Evolutionary conservation across 2,329 filamentous ascomycete species (phyloP).

Genomic region (Colletotrichum viniferum): DNA sequence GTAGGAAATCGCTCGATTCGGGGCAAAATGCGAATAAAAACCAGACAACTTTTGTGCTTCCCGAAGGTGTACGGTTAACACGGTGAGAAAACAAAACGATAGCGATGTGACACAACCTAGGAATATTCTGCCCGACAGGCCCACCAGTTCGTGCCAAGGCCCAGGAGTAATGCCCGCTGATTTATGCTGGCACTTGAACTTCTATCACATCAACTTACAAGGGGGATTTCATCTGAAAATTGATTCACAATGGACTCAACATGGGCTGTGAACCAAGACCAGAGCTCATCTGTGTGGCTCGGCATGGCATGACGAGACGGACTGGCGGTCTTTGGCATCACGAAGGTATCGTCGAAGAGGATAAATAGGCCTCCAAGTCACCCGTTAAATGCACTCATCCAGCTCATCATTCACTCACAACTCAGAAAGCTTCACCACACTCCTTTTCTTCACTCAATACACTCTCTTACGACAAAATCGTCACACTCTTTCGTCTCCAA

Average conservation of each 20-base stretch:
- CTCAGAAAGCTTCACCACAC: not conserved
- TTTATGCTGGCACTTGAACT: not conserved
- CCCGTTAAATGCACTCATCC: not conserved
- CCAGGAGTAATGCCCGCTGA: not conserved
- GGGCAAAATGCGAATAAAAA: fast-evolving
- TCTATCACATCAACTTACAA: not conserved
- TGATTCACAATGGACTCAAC: not conserved
- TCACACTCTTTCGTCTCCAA: not conserved
- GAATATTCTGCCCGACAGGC: not conserved
- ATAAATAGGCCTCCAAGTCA: not conserved
- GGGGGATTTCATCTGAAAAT: not conserved
- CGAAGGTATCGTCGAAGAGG: not conserved
- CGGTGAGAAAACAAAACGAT: not conserved
- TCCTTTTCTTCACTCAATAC: not conserved
- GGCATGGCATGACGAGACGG: not conserved
- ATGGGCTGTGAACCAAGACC: not conserved
- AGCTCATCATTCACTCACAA: not conserved
- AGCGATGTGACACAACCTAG: not conserved
- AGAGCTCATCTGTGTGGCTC: not conserved
- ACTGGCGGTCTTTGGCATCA: not conserved
- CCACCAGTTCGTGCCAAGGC: not conserved
- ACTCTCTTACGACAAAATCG: not conserved
- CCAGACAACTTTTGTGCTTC: fast-evolving
- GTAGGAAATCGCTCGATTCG: fast-evolving
- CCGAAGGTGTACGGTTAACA: fast-evolving